A percentile compares a stretch with the other conserved stretches of the same genome.
Evolutionary conservation across 129 eudicot genomes (phyloP).

Genomic region (Smallanthus sonchifolius): DNA sequence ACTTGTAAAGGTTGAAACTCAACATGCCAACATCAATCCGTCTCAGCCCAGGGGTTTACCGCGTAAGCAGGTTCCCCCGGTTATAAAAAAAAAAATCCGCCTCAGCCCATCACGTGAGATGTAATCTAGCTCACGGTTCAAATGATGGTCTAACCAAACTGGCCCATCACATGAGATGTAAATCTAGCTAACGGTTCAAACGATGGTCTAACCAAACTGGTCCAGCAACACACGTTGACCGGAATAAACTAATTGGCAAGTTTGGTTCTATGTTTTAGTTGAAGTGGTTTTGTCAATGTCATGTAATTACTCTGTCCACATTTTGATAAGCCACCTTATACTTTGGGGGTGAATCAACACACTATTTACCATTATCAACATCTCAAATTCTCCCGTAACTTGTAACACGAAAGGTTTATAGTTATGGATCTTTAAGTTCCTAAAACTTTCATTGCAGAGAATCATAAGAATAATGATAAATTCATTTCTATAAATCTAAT

Average conservation of each 20-base stretch:
- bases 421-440: background rate
- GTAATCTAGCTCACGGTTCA: no score
- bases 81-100: no score
- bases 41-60: no score
- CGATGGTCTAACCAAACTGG: background rate
- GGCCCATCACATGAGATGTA: background rate
- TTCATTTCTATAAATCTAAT: no score
- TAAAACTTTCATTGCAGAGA: background rate
- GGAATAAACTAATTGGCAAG: background rate
- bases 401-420: background rate
- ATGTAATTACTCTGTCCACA: background rate
- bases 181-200: background rate
- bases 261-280: background rate
- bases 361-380: background rate
- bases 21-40: no score
- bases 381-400: background rate
- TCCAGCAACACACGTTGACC: background rate
- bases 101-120: no score
- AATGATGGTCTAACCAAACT: no score
- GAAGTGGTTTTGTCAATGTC: background rate
- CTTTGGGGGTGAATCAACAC: background rate
- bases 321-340: background rate
- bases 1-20: no score
- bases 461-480: background rate
- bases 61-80: no score